Conservation (phyloP, 1,139 yeast species). For the Yamadazyma diddensiae region DNA sequence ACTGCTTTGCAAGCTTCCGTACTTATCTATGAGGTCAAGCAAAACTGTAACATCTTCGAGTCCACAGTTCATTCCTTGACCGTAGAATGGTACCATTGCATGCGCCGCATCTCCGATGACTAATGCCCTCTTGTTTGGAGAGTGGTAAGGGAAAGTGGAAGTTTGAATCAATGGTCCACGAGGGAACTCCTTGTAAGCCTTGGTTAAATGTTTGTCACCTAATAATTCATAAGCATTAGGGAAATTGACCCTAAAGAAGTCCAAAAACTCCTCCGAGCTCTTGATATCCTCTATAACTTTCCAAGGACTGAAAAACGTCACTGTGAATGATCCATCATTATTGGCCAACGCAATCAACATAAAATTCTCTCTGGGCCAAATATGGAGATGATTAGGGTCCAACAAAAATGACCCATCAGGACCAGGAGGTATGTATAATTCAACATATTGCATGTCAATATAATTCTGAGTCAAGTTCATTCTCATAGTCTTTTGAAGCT, state of each 20-base stretch:
- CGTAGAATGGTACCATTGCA: constrained; percentile 95
- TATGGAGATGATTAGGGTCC: constrained; percentile 78
- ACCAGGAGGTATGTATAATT: constrained; percentile 67
- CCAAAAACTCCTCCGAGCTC: constrained; percentile 39
- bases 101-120: constrained; percentile 94
- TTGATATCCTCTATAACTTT: constrained; percentile 52
- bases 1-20: constrained; percentile 43
- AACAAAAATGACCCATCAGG: constrained; percentile 38
- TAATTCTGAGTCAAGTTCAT: constrained; percentile 76
- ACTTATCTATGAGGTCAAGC: constrained; percentile 50
- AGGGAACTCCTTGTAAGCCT: constrained; percentile 61
- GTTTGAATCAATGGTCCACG: constrained; percentile 74
- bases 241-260: constrained; percentile 61
- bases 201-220: constrained; percentile 53
- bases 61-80: constrained; percentile 97
- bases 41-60: constrained; percentile 82
- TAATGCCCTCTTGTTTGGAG: constrained; percentile 57
- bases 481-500: constrained; percentile 62
- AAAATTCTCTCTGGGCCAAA: constrained; percentile 86
- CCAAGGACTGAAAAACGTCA: constrained; percentile 88
- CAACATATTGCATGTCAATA: constrained; percentile 82
- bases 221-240: constrained; percentile 72
- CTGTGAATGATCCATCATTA: constrained; percentile 80
- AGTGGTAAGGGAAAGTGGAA: constrained; percentile 67
- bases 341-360: constrained; percentile 93